Evolutionary conservation across 768 basidiomycete genomes (phyloP).

Genomic region (Leccinum olivaceopallidum): DNA sequence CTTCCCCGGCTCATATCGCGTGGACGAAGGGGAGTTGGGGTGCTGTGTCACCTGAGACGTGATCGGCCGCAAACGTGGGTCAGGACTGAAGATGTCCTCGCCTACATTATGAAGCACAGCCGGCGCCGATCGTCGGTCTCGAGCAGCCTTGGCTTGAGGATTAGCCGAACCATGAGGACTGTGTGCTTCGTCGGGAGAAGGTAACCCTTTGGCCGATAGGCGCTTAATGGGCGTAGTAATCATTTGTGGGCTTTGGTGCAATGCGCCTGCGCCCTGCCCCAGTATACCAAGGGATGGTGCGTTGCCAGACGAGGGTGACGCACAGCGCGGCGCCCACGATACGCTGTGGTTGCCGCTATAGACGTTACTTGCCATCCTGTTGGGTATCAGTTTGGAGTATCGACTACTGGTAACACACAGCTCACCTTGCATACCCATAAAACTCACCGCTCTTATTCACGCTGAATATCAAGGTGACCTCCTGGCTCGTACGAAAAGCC

Average conservation of each 20-base stretch:
- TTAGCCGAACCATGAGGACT: neutral
- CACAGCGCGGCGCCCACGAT: constrained; percentile 54
- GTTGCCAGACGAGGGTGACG: constrained; percentile 31
- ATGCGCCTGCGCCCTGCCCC: constrained; percentile 17
- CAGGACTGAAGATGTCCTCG: constrained; percentile 34
- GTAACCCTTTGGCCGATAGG: constrained; percentile 38
- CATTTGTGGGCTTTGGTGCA: constrained; percentile 3
- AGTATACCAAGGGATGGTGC: constrained; percentile 5
- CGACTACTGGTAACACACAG: constrained; percentile 15
- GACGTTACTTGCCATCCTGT: constrained; percentile 69
- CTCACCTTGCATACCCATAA: constrained; percentile 85
- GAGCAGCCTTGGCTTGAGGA: neutral
- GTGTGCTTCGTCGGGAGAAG: constrained; percentile 6
- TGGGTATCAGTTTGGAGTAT: constrained; percentile 2
- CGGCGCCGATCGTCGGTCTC: constrained; percentile 47
- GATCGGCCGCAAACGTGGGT: constrained; percentile 22
- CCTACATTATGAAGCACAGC: constrained; percentile 43
- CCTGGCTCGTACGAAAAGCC: constrained; percentile 86
- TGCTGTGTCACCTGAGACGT: neutral
- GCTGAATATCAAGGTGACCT: constrained; percentile 88
- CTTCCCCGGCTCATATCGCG: constrained; percentile 41
- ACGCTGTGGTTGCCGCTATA: constrained; percentile 49
- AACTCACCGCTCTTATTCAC: constrained; percentile 96
- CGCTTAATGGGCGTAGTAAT: constrained; percentile 41
- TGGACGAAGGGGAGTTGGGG: constrained; percentile 1